phyloP scores from a whole-genome alignment of 1,139 yeast genomes.

The Lodderomyces metapsilosis region DNA sequence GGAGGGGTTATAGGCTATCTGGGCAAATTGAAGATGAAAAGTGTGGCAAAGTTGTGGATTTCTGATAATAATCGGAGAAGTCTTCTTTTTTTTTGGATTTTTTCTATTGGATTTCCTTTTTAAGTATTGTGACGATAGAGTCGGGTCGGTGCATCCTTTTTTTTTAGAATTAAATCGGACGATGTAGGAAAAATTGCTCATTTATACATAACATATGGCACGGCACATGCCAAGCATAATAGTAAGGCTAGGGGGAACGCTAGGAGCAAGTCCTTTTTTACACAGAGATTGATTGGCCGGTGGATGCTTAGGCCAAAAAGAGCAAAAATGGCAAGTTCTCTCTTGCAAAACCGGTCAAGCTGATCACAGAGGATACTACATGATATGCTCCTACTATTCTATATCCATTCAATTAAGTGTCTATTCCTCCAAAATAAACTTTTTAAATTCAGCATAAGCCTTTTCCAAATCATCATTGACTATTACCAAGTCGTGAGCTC shows the following conservation, averaged over 20 bases:
- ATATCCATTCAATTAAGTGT: no score
- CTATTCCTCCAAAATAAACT: constrained; percentile 54
- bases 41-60: neutral
- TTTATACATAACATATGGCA: neutral
- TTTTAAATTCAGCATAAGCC: constrained; percentile 80
- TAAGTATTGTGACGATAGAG: neutral
- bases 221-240: no score
- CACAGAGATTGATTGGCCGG: no score
- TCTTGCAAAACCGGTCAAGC: no score
- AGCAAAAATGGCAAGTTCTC: no score
- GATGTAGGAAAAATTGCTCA: neutral
- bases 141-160: neutral
- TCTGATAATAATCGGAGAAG: no score
- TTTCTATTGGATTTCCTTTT: no score
- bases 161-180: neutral
- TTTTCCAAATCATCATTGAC: constrained; percentile 89
- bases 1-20: neutral
- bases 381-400: no score
- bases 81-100: neutral
- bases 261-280: no score
- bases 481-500: constrained; percentile 86
- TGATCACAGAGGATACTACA: no score
- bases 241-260: no score
- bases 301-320: no score
- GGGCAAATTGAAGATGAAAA: neutral